Percentiles rank a stretch among this genome's conserved stretches.
phyloP scores from a whole-genome alignment of 495 filamentous ascomycete genomes.

The Tuber magnatum region DNA sequence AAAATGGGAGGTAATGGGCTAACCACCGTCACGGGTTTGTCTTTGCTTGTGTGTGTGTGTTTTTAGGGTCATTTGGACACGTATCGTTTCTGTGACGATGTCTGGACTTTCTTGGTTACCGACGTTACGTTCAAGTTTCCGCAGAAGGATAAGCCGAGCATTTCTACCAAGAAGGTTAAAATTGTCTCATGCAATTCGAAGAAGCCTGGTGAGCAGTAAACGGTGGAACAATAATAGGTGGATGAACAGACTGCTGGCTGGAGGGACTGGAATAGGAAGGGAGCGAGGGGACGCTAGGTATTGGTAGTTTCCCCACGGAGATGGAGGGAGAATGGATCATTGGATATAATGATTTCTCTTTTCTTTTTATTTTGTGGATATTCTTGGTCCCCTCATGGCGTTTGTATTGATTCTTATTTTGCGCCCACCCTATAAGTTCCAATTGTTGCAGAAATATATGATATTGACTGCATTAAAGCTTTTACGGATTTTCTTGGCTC shows the following conservation, averaged over 20 bases:
- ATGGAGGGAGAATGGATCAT: background rate
- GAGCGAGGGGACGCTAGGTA: background rate
- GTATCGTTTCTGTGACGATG: conserved; percentile 99
- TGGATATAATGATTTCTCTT: background rate
- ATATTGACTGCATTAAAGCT: background rate
- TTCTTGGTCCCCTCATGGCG: background rate
- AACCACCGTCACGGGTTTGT: background rate
- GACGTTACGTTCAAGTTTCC: conserved; percentile 97
- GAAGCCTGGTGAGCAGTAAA: conserved; percentile 62
- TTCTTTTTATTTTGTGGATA: background rate
- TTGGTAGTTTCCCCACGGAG: background rate
- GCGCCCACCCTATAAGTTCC: background rate
- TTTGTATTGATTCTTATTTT: background rate
- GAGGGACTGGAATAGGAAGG: background rate
- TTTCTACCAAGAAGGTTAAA: conserved; percentile 76
- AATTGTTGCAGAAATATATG: background rate
- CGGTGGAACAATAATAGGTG: background rate
- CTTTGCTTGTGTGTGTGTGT: conserved; percentile 2
- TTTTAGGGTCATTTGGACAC: conserved; percentile 90
- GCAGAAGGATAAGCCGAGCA: conserved; percentile 49
- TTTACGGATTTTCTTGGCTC: background rate
- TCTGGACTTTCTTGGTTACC: conserved; percentile 99
- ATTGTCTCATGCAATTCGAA: conserved; percentile 95
- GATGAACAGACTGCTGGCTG: background rate
- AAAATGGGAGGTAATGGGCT: conserved; percentile 12